Conservation (phyloP, 345 rosid species). For the Linum trigynum region DNA sequence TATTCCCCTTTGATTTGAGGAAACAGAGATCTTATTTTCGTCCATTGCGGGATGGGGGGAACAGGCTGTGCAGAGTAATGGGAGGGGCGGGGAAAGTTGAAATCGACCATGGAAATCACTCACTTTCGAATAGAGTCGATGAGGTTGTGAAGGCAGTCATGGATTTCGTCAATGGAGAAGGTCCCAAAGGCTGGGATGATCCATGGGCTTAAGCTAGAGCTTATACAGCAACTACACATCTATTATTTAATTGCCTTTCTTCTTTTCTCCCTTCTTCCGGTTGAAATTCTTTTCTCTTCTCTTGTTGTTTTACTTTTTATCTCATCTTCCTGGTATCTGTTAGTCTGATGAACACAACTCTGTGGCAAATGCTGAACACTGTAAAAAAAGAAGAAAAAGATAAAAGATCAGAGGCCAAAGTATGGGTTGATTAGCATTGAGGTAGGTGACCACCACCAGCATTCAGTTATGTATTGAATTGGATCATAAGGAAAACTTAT, state of each 20-base stretch:
- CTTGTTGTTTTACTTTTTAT: not conserved
- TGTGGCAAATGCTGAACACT: too few species aligned
- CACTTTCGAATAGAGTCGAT: constrained; percentile 67
- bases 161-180: constrained; percentile 69
- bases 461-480: too few species aligned
- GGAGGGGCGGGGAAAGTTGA: constrained; percentile 94
- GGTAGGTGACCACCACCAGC: too few species aligned
- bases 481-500: too few species aligned
- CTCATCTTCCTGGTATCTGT: too few species aligned
- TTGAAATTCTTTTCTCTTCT: not conserved
- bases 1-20: not conserved
- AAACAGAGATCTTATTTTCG: too few species aligned
- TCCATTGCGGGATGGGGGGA: not conserved
- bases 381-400: too few species aligned
- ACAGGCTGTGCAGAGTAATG: constrained; percentile 82
- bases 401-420: too few species aligned
- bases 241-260: not conserved
- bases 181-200: constrained; percentile 97
- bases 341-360: too few species aligned
- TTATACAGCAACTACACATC: too few species aligned
- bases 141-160: constrained; percentile 76
- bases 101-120: constrained; percentile 86
- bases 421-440: too few species aligned
- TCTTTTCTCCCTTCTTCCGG: not conserved
- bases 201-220: constrained; percentile 56